phyloP scores from a whole-genome alignment of 169 alveolate genomes.

The Plasmodium relictum region DNA sequence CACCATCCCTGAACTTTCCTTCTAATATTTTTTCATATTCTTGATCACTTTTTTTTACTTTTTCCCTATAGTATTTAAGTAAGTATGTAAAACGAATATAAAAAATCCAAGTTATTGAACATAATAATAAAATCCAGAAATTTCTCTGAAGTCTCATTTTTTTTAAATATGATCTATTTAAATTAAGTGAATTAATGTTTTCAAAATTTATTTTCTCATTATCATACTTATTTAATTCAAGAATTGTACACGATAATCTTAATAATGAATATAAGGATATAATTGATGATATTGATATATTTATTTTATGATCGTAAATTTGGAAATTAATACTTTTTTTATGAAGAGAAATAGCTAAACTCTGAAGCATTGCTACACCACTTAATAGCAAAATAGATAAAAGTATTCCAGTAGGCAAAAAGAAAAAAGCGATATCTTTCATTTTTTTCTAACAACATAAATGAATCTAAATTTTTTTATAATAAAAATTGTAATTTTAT shows the following conservation, averaged over 20 bases:
- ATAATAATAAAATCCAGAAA: slow-evolving; percentile 61
- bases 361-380: slow-evolving; percentile 65
- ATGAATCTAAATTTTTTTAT: background rate
- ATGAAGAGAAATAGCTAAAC: slow-evolving; percentile 53
- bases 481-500: no score
- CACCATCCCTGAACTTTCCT: background rate
- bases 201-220: slow-evolving; percentile 6
- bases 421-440: slow-evolving; percentile 70
- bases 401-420: slow-evolving; percentile 49
- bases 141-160: slow-evolving; percentile 68
- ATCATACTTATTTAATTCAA: slow-evolving; percentile 21
- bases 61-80: slow-evolving; percentile 47
- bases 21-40: slow-evolving; percentile 46
- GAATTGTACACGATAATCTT: slow-evolving; percentile 23
- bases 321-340: slow-evolving; percentile 60
- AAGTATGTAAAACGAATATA: slow-evolving; percentile 55
- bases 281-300: slow-evolving; percentile 38
- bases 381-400: slow-evolving; percentile 49
- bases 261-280: slow-evolving; percentile 55
- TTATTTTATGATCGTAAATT: slow-evolving; percentile 20
- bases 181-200: background rate
- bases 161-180: slow-evolving; percentile 38
- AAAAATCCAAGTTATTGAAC: slow-evolving; percentile 62
- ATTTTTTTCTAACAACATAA: slow-evolving; percentile 4
- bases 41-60: slow-evolving; percentile 58